Base-by-base conservation (phyloP, 495 filamentous ascomycete genomes). In the Penicillium maclennaniae region DNA sequence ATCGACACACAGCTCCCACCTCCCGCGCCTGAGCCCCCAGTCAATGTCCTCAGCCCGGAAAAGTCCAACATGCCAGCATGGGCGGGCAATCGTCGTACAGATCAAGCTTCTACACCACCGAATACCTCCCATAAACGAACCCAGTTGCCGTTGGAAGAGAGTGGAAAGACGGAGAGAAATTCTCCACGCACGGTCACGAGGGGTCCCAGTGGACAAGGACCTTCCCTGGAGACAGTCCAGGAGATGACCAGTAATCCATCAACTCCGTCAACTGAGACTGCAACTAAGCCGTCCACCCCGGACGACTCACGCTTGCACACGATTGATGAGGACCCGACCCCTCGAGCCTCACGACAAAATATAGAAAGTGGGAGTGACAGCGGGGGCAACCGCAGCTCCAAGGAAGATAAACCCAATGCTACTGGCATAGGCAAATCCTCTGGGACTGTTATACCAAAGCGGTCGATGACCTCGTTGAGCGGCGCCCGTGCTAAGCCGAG, bases 151-250 rank as follows among this genome's bases (percentile, higher is more conserved):
- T 45, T 61, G n/a, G 70, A 75, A 8, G 69, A 72, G 7, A 54
- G 60, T 51, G 55, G 55, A 26, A 74, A 71, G 53, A 42, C 60
- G 4, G 70, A 76, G 43, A 63, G 69, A 45, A 71, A 59, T 54
- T 58, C 61, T 20, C 62, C 69, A 45, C 68, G 74, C 6, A 45
- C 69, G 14, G 68, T 69, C 36, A 80, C 76, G 45, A 84, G 91
- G 63, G 84, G 81, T 21, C 74, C 73, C 42, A 86, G 83, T 61
- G 86, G 84, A 47, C 81, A 78, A 54, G 79, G 80, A 19, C 83
- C 88, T 16, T 83, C 82, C 39, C 74, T 98, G 47, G 93, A 95
- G 69, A 98, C 93, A 0, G 93, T 98, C 26, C 87, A 96, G 66
- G 93, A 98, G 73, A 71, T 70, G 67, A 84, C 84, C 43, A 95